Evolutionary conservation across 2,329 filamentous ascomycete species (phyloP).

Genomic region (Penicillium janthinellum): DNA sequence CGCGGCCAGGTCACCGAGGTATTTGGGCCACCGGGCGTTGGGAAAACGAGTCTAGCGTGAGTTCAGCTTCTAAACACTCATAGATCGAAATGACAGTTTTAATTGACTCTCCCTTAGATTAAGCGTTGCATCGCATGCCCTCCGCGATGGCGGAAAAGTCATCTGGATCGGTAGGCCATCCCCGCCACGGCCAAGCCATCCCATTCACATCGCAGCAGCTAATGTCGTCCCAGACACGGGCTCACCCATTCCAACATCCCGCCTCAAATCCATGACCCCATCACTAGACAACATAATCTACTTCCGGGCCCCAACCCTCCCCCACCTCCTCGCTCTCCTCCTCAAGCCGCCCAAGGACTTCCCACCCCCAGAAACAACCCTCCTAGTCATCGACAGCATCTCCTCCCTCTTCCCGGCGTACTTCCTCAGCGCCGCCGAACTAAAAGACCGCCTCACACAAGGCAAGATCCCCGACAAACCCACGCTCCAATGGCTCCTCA

Average conservation of each 20-base stretch:
- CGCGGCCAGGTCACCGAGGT: conserved; percentile 81
- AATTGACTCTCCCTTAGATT: conserved; percentile 54
- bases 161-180: conserved; percentile 73
- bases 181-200: conserved; percentile 34
- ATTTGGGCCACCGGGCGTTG: conserved; percentile 82
- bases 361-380: conserved; percentile 62
- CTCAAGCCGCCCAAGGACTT: conserved; percentile 65
- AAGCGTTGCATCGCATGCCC: conserved; percentile 66
- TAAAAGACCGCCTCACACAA: conserved; percentile 31
- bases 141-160: conserved; percentile 64
- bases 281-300: conserved; percentile 62
- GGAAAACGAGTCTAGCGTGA: conserved; percentile 83
- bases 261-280: conserved; percentile 53
- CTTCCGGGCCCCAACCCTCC: conserved; percentile 59
- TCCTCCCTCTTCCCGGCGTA: conserved; percentile 75
- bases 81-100: background rate
- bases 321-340: conserved; percentile 72
- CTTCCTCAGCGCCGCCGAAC: conserved; percentile 63
- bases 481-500: conserved; percentile 38
- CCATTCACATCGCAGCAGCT: conserved; percentile 1
- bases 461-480: conserved; percentile 44
- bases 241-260: conserved; percentile 50
- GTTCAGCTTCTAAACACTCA: conserved; percentile 28
- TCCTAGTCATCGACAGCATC: conserved; percentile 77
- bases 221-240: conserved; percentile 47